Evolutionary conservation across 805 yeast species (phyloP), one percentile per base, ranked within the genome.

Genomic region (Cyberlindnera euphorbiiphila): DNA sequence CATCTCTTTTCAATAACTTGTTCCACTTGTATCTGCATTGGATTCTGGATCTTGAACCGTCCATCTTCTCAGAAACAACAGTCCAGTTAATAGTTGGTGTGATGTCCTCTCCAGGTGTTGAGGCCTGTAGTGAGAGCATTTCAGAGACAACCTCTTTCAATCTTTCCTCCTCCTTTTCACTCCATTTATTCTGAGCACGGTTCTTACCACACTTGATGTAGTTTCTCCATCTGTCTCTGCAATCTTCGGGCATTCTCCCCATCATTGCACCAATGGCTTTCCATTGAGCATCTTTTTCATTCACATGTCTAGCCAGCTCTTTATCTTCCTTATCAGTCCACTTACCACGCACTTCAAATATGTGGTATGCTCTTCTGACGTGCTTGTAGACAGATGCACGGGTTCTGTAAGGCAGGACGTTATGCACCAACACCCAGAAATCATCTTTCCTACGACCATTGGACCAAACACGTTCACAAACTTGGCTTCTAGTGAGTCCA

Each of bases 1-100:
- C 72, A 44, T 80, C 82, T 42, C 83, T 67, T 51, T 77, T 80
- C 36, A 79, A 61, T 6, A 88, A 54, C 61, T 89, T 91, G 55
- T 83, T 83, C 96, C 97, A 91, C 58, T 91, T 91, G 62, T 91
- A 91, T 42, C 98, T 75, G 59, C 97, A 89, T 62, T 91, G 98
- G 47, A 91, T 89, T 50, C 98, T 71, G 2, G 95, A 84, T 45
- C 98, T 72, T 2, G 77, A 68, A 3, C 96, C 96, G 23, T 85
- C 81, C 95, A 91, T 87, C 34, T 74, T 67, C 57, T 91, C 98
- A 53, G 91, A 80, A 4, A 91, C 94, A 5, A 78, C 66, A 0
- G 97, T 89, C 97, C 98, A 91, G 58, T 91, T 91, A 38, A 89
- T 78, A 3, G 69, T 62, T 3, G 74, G 69, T 3, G 7, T 22